A percentile compares a stretch with the other conserved stretches of the same genome.
Evolutionary conservation across 352 stramenopile genomes (phyloP).

Genomic region (Peronosclerospora sorghi): DNA sequence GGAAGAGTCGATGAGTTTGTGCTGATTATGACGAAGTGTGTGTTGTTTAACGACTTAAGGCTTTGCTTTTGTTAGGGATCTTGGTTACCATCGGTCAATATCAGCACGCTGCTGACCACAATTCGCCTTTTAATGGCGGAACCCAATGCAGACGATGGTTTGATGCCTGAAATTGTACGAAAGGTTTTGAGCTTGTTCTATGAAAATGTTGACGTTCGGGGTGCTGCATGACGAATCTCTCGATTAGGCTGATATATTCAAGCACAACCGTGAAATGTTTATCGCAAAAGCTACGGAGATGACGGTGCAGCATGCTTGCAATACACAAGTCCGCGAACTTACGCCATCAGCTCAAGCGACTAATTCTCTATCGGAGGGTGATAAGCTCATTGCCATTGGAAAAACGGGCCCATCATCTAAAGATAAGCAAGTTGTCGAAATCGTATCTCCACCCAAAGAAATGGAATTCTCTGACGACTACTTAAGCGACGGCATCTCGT

Average conservation of each 20-base stretch:
- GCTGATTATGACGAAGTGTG: not conserved
- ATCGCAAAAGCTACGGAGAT: conserved; percentile 52
- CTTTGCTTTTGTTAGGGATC: conserved; percentile 39
- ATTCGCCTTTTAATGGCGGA: conserved; percentile 87
- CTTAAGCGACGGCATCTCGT: conserved; percentile 30
- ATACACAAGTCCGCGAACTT: conserved; percentile 2
- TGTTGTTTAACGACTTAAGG: too few species aligned
- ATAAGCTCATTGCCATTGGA: not conserved
- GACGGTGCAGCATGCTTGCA: conserved; percentile 38
- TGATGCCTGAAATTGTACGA: conserved; percentile 84
- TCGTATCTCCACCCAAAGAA: conserved; percentile 6
- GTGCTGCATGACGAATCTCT: not conserved
- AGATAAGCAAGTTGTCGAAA: conserved; percentile 9
- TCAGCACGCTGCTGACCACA: conserved; percentile 83
- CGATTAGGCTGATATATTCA: conserved; percentile 62
- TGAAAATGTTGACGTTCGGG: not conserved
- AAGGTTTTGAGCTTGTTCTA: not conserved
- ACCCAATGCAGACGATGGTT: conserved; percentile 83
- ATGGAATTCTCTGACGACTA: conserved; percentile 24
- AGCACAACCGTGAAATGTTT: conserved; percentile 66
- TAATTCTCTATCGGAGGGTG: not conserved
- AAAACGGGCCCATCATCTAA: conserved; percentile 7
- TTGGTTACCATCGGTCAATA: conserved; percentile 87
- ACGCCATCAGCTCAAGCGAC: conserved; percentile 2
- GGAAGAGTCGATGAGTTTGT: not conserved